Evolutionary conservation across 2,329 filamentous ascomycete genomes (phyloP).

Genomic region (Ophiostoma perfectum): DNA sequence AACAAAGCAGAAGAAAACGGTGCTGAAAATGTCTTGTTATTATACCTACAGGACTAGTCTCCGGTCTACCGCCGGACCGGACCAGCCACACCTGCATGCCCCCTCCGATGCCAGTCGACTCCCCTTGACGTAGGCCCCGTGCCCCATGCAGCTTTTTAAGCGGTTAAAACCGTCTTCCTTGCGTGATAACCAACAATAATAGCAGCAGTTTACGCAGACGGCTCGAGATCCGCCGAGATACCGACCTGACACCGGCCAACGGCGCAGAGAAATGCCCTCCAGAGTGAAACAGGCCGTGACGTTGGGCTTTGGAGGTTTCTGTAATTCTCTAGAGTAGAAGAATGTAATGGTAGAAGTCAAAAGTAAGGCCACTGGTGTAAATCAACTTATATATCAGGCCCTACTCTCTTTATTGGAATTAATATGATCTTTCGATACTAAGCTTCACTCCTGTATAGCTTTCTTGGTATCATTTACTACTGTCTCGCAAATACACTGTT

Average conservation of each 20-base stretch:
- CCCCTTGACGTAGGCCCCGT: too few relatives aligned
- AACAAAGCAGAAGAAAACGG: too few relatives aligned
- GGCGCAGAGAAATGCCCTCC: not conserved
- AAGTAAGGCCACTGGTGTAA: not conserved
- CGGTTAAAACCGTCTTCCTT: not conserved
- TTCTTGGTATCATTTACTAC: not conserved
- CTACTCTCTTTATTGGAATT: too few relatives aligned
- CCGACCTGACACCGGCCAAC: not conserved
- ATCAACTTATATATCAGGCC: not conserved
- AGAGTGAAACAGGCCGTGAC: not conserved
- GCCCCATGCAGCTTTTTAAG: not conserved
- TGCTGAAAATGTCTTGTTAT: not conserved
- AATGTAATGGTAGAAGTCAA: not conserved
- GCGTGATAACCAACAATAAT: not conserved
- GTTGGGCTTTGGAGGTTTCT: not conserved
- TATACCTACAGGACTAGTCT: constrained; percentile 4
- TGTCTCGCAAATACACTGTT: not conserved
- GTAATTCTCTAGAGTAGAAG: not conserved
- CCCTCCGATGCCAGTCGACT: not conserved
- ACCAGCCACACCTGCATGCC: not conserved
- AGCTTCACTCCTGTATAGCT: too few relatives aligned
- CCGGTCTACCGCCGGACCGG: constrained; percentile 7
- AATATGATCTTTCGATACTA: too few relatives aligned
- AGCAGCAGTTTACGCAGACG: not conserved
- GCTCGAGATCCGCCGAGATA: not conserved